phyloP scores from a whole-genome alignment of 176 grass and related monocot genomes.

The Oryza coarctata region DNA sequence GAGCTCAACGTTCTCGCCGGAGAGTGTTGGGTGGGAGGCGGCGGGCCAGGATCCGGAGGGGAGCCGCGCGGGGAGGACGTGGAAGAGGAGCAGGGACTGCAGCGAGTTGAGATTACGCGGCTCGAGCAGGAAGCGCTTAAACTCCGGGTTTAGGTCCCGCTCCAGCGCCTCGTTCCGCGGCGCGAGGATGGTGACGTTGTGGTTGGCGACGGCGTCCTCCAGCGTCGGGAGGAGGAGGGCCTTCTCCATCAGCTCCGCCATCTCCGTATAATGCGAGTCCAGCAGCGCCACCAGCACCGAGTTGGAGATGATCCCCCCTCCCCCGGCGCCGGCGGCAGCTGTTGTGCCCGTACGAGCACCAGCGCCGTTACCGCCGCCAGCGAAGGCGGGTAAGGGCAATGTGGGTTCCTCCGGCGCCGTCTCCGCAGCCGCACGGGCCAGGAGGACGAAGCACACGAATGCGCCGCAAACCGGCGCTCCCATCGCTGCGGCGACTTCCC shows the following conservation, averaged over 20 bases:
- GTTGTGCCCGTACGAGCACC: not conserved
- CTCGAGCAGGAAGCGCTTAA: constrained; percentile 60
- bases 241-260: constrained; percentile 75
- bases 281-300: constrained; percentile 60
- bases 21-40: constrained; percentile 41
- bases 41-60: constrained; percentile 19
- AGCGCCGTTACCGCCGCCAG: not conserved
- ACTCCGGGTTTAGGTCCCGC: constrained; percentile 43
- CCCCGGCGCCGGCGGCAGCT: not conserved
- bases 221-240: constrained; percentile 53
- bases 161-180: constrained; percentile 57
- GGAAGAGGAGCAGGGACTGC: constrained; percentile 74
- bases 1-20: constrained; percentile 64
- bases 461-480: constrained; percentile 43
- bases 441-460: constrained; percentile 35
- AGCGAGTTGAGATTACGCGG: constrained; percentile 59
- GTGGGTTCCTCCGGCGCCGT: constrained; percentile 32
- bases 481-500: constrained; percentile 45
- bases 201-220: constrained; percentile 54
- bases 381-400: no score
- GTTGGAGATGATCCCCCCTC: constrained; percentile 49
- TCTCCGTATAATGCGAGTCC: constrained; percentile 69
- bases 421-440: constrained; percentile 12
- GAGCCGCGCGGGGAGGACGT: constrained; percentile 57
- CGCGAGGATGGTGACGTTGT: constrained; percentile 61